These are phyloP conservation scores for Clitocybe nebularis DNA, from an alignment of 1,284 basidiomycete genomes.

Conservation along the genomic window DNA sequence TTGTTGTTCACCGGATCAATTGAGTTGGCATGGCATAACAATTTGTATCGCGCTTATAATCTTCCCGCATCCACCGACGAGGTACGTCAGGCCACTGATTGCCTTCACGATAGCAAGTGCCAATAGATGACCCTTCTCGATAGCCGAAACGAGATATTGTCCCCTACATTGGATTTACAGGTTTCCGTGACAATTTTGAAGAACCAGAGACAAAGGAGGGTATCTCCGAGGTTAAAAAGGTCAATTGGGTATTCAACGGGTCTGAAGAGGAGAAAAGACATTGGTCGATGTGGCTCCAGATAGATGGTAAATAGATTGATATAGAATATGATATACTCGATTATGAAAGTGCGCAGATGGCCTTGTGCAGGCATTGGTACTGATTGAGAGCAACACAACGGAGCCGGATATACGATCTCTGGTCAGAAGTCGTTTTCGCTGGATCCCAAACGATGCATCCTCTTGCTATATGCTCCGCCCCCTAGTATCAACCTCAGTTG, in stretches of 20 bases:
- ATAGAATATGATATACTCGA: no score
- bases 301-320: slow-evolving; percentile 59
- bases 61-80: slow-evolving; percentile 40
- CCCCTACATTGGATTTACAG: slow-evolving; percentile 60
- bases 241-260: slow-evolving; percentile 81
- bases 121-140: slow-evolving; percentile 8
- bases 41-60: slow-evolving; percentile 75
- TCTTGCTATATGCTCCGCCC: no score
- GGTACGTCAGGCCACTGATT: slow-evolving; percentile 26
- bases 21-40: slow-evolving; percentile 88
- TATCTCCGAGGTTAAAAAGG: slow-evolving; percentile 67
- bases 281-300: slow-evolving; percentile 81
- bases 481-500: no score
- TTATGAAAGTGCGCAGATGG: no score
- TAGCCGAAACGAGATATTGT: slow-evolving; percentile 53
- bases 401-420: no score
- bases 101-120: not conserved
- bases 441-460: no score
- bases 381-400: no score
- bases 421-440: no score
- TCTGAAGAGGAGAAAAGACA: slow-evolving; percentile 59
- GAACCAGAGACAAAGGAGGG: slow-evolving; percentile 68
- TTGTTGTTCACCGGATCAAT: slow-evolving; percentile 69
- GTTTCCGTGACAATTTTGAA: slow-evolving; percentile 63
- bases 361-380: no score